Evolutionary conservation across 257 asterid genomes (phyloP).

Genomic region (Lithospermum erythrorhizon): DNA sequence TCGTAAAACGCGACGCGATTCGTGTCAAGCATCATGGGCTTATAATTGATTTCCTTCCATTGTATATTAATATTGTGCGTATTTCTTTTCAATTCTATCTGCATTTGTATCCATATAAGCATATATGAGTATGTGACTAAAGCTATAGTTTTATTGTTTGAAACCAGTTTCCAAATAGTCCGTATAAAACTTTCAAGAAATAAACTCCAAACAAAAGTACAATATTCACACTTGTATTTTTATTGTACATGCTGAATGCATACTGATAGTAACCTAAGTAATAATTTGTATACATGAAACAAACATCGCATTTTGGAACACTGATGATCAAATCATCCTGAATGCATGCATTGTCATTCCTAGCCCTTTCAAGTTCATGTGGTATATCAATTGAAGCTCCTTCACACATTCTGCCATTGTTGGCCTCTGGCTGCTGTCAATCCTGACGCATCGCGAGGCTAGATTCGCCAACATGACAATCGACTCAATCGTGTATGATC

Average conservation of each 20-base stretch:
- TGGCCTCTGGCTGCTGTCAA: constrained; percentile 78
- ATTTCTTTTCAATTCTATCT: too few relatives aligned
- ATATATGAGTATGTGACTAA: too few relatives aligned
- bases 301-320: too few relatives aligned
- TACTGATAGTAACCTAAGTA: not conserved
- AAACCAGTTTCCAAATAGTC: not conserved
- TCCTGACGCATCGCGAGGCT: constrained; percentile 71
- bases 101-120: too few relatives aligned
- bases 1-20: constrained; percentile 41
- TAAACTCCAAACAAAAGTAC: not conserved
- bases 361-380: constrained; percentile 51
- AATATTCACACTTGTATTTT: too few relatives aligned
- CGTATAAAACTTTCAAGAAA: too few relatives aligned
- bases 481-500: constrained; percentile 86
- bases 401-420: constrained; percentile 69
- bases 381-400: constrained; percentile 56
- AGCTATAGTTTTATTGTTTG: too few relatives aligned
- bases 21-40: constrained; percentile 4
- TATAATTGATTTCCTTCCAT: constrained; percentile 19
- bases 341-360: constrained; percentile 30
- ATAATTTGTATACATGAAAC: not conserved
- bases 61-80: constrained; percentile 20
- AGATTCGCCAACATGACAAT: constrained; percentile 70
- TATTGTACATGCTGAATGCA: not conserved
- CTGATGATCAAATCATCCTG: constrained; percentile 46